These are phyloP conservation scores for Cymbopogon citratus DNA, from an alignment of 176 grass and related monocot genomes.

Conservation along the genomic window DNA sequence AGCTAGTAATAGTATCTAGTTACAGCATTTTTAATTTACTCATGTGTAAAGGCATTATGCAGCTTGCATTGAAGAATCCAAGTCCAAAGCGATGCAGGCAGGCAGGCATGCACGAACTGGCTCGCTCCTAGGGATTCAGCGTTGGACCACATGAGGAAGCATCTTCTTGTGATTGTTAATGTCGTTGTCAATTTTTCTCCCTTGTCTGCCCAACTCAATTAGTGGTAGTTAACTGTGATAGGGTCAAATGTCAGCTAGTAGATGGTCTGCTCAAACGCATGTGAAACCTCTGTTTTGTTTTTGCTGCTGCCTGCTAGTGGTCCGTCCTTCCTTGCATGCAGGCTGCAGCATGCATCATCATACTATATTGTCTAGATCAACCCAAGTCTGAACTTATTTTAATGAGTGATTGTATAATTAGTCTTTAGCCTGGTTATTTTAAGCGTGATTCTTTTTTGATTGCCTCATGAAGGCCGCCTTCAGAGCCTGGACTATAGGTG, in stretches of 20 bases:
- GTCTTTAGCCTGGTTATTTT: background rate
- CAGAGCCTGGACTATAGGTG: background rate
- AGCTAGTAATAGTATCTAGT: conserved; percentile 15
- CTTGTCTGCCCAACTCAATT: conserved; percentile 22
- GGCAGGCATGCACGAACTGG: background rate
- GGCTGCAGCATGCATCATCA: background rate
- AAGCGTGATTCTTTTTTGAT: background rate
- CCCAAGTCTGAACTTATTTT: background rate
- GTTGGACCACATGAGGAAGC: conserved; percentile 35
- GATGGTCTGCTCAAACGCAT: conserved; percentile 35
- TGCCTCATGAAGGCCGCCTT: conserved; percentile 10
- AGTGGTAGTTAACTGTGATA: conserved; percentile 19
- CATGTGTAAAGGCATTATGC: conserved; percentile 28
- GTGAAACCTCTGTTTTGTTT: conserved; percentile 38
- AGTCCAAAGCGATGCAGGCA: conserved; percentile 23
- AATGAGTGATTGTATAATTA: background rate
- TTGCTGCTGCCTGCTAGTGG: conserved; percentile 24
- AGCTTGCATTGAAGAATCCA: conserved; percentile 40
- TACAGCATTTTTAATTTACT: conserved; percentile 5
- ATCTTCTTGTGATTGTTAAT: conserved; percentile 37
- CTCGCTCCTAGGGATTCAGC: conserved; percentile 35
- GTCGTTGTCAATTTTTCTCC: background rate
- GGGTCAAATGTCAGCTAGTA: conserved; percentile 30
- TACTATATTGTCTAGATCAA: background rate
- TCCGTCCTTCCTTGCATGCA: conserved; percentile 33